phyloP scores from a whole-genome alignment of 768 basidiomycete genomes.

The Coprinopsis sp. region DNA sequence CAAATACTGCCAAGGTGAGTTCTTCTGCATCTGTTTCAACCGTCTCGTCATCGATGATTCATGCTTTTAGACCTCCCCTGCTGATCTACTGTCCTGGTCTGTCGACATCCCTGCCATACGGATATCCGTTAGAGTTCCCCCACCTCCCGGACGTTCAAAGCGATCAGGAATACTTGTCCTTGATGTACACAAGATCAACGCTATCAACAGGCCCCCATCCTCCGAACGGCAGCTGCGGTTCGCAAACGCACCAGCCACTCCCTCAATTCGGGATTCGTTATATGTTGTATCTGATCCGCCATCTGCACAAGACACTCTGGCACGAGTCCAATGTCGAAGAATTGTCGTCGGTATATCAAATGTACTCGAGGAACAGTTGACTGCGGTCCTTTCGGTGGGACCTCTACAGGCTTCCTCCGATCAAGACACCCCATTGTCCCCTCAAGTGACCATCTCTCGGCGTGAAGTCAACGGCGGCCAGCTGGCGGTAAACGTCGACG shows the following conservation, averaged over 20 bases:
- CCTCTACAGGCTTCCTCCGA: slow-evolving; percentile 6
- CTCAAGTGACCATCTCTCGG: slow-evolving; percentile 31
- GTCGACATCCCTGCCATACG: slow-evolving; percentile 56
- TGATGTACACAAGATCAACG: slow-evolving; percentile 51
- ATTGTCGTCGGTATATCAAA: slow-evolving; percentile 47
- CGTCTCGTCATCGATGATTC: not conserved
- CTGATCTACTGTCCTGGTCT: slow-evolving; percentile 5
- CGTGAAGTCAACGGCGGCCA: slow-evolving; percentile 16
- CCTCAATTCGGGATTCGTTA: not conserved
- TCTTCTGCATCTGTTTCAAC: not conserved
- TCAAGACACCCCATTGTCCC: slow-evolving; percentile 20
- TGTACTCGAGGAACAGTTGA: slow-evolving; percentile 10
- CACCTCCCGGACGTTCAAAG: slow-evolving; percentile 39
- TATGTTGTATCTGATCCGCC: not conserved
- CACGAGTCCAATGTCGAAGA: slow-evolving; percentile 40
- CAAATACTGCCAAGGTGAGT: not conserved
- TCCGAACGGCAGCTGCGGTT: slow-evolving; percentile 1
- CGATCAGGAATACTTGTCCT: slow-evolving; percentile 69
- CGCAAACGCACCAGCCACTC: too few relatives aligned
- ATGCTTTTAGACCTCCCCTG: not conserved
- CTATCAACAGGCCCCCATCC: slow-evolving; percentile 28
- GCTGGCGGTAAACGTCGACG: slow-evolving; percentile 29
- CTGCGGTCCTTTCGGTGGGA: slow-evolving; percentile 12
- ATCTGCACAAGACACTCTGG: slow-evolving; percentile 16
- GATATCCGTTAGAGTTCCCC: slow-evolving; percentile 61